Evolutionary conservation across 225 moss, liverwort and hornwort genomes (phyloP).

Genomic region (Pseudisothecium myosuroides): DNA sequence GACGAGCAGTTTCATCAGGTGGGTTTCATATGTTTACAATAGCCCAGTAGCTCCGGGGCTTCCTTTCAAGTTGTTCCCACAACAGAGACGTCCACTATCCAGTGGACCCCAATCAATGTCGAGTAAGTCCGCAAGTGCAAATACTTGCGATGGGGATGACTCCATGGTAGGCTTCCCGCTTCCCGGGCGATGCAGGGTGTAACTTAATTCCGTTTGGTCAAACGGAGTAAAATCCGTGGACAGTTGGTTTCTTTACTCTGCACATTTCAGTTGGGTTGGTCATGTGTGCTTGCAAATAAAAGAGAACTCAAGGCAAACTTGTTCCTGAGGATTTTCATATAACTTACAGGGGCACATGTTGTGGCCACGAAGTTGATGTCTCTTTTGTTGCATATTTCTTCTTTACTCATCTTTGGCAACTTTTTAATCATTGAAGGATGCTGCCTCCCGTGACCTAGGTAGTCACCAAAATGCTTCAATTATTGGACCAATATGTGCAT

Average conservation of each 20-base stretch:
- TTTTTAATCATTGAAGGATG: neutral
- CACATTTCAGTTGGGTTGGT: neutral
- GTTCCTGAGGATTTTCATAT: neutral
- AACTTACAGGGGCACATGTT: neutral
- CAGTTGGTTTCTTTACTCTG: neutral
- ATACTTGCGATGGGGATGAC: neutral
- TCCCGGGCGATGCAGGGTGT: neutral
- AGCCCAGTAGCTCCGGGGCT: neutral
- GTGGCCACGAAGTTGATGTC: neutral
- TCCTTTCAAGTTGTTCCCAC: slow-evolving; percentile 2
- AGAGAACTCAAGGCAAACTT: neutral
- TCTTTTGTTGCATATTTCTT: neutral
- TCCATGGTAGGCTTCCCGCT: neutral
- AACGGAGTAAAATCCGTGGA: neutral
- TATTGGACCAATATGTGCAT: neutral
- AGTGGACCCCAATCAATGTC: neutral
- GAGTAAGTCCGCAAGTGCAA: neutral
- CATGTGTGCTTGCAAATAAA: neutral
- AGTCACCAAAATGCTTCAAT: neutral
- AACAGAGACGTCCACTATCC: neutral
- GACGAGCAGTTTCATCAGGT: neutral
- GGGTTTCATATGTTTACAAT: neutral
- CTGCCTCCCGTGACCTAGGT: rapidly evolving
- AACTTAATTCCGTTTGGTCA: neutral
- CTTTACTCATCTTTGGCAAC: neutral